These are phyloP conservation scores for Sutorius australiensis DNA, from an alignment of 768 basidiomycete species.

Conservation along the genomic window DNA sequence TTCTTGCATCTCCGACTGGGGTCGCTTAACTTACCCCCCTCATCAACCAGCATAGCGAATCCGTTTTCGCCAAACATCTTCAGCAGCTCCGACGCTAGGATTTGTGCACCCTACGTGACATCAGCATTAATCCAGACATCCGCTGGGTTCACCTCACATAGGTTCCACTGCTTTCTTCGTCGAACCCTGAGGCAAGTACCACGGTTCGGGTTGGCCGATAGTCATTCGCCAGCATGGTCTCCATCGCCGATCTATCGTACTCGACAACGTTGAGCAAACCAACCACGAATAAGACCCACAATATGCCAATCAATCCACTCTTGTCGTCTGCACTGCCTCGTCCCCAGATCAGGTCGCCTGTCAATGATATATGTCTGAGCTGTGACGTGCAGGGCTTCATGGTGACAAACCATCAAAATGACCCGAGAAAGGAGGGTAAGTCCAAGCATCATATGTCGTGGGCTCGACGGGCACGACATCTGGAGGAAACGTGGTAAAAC, in stretches of 20 bases:
- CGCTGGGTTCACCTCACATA: slow-evolving; percentile 31
- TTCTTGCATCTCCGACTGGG: background rate
- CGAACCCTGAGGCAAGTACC: slow-evolving; percentile 68
- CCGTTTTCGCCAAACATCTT: slow-evolving; percentile 64
- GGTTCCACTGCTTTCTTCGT: slow-evolving; percentile 63
- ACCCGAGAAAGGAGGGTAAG: slow-evolving; percentile 60
- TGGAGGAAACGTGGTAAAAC: slow-evolving; percentile 16
- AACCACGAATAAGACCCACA: slow-evolving; percentile 35
- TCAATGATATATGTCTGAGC: background rate
- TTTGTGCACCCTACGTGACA: slow-evolving; percentile 48
- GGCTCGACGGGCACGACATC: slow-evolving; percentile 70
- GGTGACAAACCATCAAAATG: slow-evolving; percentile 46
- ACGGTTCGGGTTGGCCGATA: slow-evolving; percentile 64
- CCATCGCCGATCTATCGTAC: slow-evolving; percentile 46
- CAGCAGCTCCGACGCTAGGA: slow-evolving; percentile 46
- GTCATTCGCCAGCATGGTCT: slow-evolving; percentile 57
- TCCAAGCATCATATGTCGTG: slow-evolving; percentile 54
- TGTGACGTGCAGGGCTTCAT: background rate
- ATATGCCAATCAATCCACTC: slow-evolving; percentile 62
- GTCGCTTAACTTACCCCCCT: slow-evolving; percentile 57
- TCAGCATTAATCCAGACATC: background rate
- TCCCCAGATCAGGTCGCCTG: slow-evolving; percentile 45
- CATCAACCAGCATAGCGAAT: slow-evolving; percentile 81
- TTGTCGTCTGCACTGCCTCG: slow-evolving; percentile 57
- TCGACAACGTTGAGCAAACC: background rate